A percentile compares a stretch with the other conserved stretches of the same genome.
These are phyloP conservation scores for Stevia rebaudiana DNA, from an alignment of 140 eudicot species.

Conservation along the genomic window DNA sequence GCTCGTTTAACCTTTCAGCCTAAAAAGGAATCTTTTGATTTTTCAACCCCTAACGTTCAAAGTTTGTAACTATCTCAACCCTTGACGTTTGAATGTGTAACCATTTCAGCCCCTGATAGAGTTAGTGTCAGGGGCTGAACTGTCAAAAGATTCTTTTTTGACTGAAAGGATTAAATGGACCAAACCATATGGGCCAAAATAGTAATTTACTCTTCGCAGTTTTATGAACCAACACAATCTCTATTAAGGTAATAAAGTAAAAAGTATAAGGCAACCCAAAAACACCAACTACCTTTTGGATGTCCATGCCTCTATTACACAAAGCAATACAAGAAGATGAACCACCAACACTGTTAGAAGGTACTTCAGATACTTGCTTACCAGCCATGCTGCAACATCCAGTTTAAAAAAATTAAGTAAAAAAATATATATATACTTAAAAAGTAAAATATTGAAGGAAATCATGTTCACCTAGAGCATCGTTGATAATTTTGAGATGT, in stretches of 20 bases:
- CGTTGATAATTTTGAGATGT: conserved; percentile 64
- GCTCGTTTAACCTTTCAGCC: too few species aligned
- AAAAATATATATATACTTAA: not conserved
- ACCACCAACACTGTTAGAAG: conserved; percentile 81
- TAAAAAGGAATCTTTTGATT: too few species aligned
- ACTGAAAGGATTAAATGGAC: too few species aligned
- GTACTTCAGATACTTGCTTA: conserved; percentile 86
- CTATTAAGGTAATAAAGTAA: not conserved
- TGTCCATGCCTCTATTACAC: conserved; percentile 72
- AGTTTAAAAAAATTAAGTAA: conserved; percentile 18
- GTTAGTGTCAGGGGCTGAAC: too few species aligned
- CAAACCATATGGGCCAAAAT: too few species aligned
- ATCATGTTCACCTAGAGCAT: conserved; percentile 56
- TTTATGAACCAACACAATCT: not conserved
- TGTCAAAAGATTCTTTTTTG: too few species aligned
- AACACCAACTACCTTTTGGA: conserved; percentile 60
- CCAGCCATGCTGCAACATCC: conserved; percentile 84
- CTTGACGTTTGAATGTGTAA: too few species aligned
- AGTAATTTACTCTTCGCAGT: too few species aligned
- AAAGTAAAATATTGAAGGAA: conserved; percentile 14
- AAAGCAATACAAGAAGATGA: conserved; percentile 66
- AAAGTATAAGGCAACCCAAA: conserved; percentile 5
- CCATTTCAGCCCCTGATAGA: too few species aligned
- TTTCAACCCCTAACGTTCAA: too few species aligned
- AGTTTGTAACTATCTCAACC: too few species aligned